Evolutionary conservation across 2,329 filamentous ascomycete genomes (phyloP), one percentile per base, ranked within the genome.

Genomic region (Purpureocillium takamizusanense): DNA sequence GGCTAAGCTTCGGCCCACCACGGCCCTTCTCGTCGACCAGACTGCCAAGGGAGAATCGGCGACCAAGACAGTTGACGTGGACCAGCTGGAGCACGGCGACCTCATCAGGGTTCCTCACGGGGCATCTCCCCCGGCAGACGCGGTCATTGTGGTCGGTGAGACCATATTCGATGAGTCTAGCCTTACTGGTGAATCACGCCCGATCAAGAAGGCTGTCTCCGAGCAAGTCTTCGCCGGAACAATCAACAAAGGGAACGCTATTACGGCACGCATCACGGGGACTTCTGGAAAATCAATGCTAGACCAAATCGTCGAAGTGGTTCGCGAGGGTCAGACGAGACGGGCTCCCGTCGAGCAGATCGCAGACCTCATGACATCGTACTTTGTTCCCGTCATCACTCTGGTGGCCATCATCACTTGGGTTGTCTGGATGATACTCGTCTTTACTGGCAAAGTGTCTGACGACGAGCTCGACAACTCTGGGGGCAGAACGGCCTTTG

Each of bases 141-240:
- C 89, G 7, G 59, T 71, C 42, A 48, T 94, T 45, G 63, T 78
- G 44, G 58, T 72, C 43, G 80, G 76, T 4, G 70, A 77, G 36
- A 78, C 76, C 33, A 72, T 67, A 36, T 95, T 95, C 51, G 87
- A 95, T 53, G 90, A 97, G 57, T 89, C 87, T 10, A 94, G 87
- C 44, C 68, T 97, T 43, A 95, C 90, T 2, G 84, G 84, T 37
- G 84, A 89, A 60, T 83, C 83, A 12, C 71, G 73, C 7, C 73
- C 73, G 1, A 74, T 88, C 39, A 70, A 69, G 51, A 89, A 89
- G 60, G 44, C 36, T 0, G 49, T 63, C 2, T 80, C 78, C 4
- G 83, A 86, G 42, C 63, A 67, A 13, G 78, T 88, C 3, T 88
- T 73, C 49, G 76, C 83, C 1, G 84, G 84, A 13, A 88, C 85